A percentile compares a stretch with the other conserved stretches of the same genome.
These are phyloP conservation scores for Pseudonitzschia delicatissima DNA, from an alignment of 108 stramenopile genomes.

Conservation along the genomic window DNA sequence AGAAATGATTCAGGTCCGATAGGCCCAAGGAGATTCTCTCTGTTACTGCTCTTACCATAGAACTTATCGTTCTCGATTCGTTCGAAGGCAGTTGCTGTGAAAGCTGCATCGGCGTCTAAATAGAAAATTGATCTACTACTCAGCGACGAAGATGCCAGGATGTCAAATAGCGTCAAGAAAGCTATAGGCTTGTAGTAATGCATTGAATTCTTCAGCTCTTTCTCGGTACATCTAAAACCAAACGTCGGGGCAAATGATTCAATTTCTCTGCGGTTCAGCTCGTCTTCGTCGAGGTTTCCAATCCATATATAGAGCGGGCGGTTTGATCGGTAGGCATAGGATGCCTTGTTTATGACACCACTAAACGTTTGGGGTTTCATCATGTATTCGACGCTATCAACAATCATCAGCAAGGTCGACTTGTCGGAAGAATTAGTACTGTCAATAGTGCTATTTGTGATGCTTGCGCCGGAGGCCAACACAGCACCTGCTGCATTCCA, in stretches of 20 bases:
- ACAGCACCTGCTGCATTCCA: neutral
- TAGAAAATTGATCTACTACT: neutral
- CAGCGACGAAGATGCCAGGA: neutral
- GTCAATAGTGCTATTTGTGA: neutral
- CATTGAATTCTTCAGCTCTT: neutral
- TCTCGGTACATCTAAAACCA: neutral
- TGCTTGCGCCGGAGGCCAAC: neutral
- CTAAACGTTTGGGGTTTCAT: neutral
- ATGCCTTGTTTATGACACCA: slow-evolving; percentile 1
- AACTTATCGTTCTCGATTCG: neutral
- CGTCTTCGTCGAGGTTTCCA: neutral
- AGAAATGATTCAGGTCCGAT: slow-evolving; percentile 8
- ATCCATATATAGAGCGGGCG: slow-evolving; percentile 3
- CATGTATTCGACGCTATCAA: neutral
- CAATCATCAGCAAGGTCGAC: slow-evolving; percentile 6
- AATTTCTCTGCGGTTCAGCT: neutral
- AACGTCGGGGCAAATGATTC: neutral
- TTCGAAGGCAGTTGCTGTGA: slow-evolving; percentile 1
- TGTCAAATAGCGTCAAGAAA: neutral
- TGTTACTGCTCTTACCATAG: neutral
- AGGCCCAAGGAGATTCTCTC: neutral
- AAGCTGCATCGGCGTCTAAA: slow-evolving; percentile 1
- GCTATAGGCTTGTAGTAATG: slow-evolving; percentile 11
- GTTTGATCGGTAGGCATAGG: slow-evolving; percentile 3
- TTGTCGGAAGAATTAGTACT: neutral